Evolutionary conservation across 495 filamentous ascomycete genomes (phyloP).

Genomic region (Lophiotrema nucula): DNA sequence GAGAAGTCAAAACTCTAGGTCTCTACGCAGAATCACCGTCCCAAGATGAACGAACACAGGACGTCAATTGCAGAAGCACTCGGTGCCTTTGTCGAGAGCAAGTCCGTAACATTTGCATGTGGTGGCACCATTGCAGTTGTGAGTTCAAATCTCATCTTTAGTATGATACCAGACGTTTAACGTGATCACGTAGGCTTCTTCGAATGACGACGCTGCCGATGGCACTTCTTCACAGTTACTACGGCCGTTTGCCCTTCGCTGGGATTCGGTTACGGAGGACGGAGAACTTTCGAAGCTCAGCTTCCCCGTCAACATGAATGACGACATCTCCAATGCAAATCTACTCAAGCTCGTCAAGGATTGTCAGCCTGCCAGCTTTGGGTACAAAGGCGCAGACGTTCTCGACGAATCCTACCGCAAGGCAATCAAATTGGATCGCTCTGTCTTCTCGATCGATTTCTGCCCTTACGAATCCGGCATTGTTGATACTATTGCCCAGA

Average conservation of each 20-base stretch:
- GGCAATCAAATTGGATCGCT: constrained; percentile 50
- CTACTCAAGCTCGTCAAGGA: constrained; percentile 37
- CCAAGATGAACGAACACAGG: too few species aligned
- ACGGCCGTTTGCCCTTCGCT: not conserved
- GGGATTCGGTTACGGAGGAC: not conserved
- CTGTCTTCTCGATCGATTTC: constrained; percentile 50
- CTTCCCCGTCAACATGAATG: constrained; percentile 7
- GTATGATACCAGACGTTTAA: not conserved
- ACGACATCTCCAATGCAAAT: not conserved
- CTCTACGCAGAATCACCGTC: too few species aligned
- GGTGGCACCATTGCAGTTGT: not conserved
- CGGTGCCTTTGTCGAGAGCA: not conserved
- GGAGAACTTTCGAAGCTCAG: constrained; percentile 4
- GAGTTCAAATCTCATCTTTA: not conserved
- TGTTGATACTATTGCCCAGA: constrained; percentile 49
- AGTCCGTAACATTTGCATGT: not conserved
- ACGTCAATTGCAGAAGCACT: too few species aligned
- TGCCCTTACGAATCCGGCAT: constrained; percentile 54
- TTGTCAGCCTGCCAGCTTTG: constrained; percentile 51
- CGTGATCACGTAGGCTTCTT: not conserved
- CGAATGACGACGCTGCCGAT: not conserved
- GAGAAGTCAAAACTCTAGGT: too few species aligned
- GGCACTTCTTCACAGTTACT: too few species aligned
- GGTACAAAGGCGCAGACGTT: constrained; percentile 46
- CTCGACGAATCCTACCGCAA: constrained; percentile 52